Conservation (phyloP, 345 rosid genomes). For the Arabidopsis suecica region DNA sequence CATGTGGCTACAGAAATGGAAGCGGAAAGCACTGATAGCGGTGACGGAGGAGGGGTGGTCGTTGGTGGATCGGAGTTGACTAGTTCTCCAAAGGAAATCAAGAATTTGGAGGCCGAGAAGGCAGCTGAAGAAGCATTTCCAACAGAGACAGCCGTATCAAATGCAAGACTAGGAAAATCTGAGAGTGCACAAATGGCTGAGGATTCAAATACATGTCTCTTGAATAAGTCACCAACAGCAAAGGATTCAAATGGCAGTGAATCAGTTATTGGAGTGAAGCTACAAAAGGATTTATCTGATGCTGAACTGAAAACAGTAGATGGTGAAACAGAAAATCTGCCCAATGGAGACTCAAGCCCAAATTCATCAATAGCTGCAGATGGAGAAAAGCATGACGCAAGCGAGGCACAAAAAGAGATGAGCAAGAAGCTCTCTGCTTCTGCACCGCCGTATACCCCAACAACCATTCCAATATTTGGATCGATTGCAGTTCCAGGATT, state of each 20-base stretch:
- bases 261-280: slow-evolving; percentile 40
- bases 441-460: slow-evolving; percentile 95
- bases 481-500: slow-evolving; percentile 73
- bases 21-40: slow-evolving; percentile 38
- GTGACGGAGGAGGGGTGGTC: slow-evolving; percentile 45
- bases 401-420: slow-evolving; percentile 70
- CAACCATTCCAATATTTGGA: slow-evolving; percentile 77
- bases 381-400: slow-evolving; percentile 68
- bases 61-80: slow-evolving; percentile 33
- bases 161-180: slow-evolving; percentile 44
- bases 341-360: slow-evolving; percentile 45
- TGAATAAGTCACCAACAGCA: slow-evolving; percentile 39
- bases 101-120: slow-evolving; percentile 37
- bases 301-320: slow-evolving; percentile 44
- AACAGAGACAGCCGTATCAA: slow-evolving; percentile 36
- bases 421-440: slow-evolving; percentile 93
- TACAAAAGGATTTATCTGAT: slow-evolving; percentile 49
- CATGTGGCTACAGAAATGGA: slow-evolving; percentile 41
- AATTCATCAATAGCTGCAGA: slow-evolving; percentile 51
- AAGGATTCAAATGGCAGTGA: slow-evolving; percentile 43
- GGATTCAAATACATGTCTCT: slow-evolving; percentile 39
- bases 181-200: slow-evolving; percentile 43
- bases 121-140: slow-evolving; percentile 42
- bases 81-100: slow-evolving; percentile 43
- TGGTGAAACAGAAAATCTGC: slow-evolving; percentile 47